Base-by-base conservation (phyloP, 73 alveolate species). In the Paramecium biaurelia region DNA sequence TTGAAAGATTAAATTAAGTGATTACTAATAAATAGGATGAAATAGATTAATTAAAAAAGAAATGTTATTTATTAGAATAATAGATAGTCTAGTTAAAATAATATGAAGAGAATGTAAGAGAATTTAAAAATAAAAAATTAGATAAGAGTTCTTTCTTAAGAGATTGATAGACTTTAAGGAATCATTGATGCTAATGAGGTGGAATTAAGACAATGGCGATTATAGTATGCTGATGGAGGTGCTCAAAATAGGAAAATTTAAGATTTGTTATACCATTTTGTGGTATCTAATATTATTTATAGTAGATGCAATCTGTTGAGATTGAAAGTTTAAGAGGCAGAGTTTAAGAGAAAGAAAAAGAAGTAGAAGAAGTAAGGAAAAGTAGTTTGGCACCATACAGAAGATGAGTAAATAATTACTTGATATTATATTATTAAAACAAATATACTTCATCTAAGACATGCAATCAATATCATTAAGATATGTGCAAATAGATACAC, bases 401-500 rank as follows among this genome's bases (percentile, higher is more conserved):
- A 38, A 74, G 87, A 74, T 74, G 87, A 74, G 11, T 63, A 63
- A 4, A 30, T 11, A 26, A 23, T 30, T 26, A 26, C 8, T 20
- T 53, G 26, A 14, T 58, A 9, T 63, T 14, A 63, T 63, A 63
- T n/a, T 53, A 53, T 63, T 26, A 63, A 58, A 70, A 34, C 35
- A 12, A 37, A 74, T 34, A 6, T 4, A 53, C 34, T n/a, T 79
- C 76, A 79, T 79, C 49, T 79, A 42, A 79, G 23, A 63, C 49
- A 79, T n/a, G 76, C 24, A 7, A 76, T 76, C 12, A 74, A 30
- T 14, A 74, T 20, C 88, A 74, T 74, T 14, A 74, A 23, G 15
- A 79, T 79, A 79, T 42, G 9, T 43, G 74, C 49, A 37, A 93
- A 93, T 57, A 93, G 11, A n/a, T 76, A 74, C 35, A 93, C 76